Evolutionary conservation across 2,329 filamentous ascomycete genomes (phyloP), one percentile per base, ranked within the genome.

Genomic region (Phaeomoniella chlamydospora): DNA sequence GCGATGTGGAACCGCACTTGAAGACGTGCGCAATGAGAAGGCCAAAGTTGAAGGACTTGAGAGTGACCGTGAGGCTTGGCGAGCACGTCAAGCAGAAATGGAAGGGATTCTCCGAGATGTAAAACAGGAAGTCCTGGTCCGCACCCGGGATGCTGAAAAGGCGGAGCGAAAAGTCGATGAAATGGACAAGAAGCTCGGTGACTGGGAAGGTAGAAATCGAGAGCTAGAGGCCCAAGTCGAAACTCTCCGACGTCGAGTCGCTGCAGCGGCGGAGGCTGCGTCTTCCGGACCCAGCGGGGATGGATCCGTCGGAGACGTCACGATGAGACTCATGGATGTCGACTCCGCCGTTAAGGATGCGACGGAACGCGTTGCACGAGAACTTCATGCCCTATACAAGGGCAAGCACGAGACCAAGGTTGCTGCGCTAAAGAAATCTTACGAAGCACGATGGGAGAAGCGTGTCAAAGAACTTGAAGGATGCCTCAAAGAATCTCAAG

Each of bases 321-420:
- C 16, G 10, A 17, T 18, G 32, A 34, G 12, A 17, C 44, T 53
- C 5, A 55, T 65, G 33, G 61, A 68, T 16, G 62, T 69, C 19
- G 65, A 61, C 30, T 58, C 63, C 29, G 85, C 93, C 44, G 80
- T 94, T 34, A 87, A 94, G 51, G 68, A 82, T 31, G 80, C 81
- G 2, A 80, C 88, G 15, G 85, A 94, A 58, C 85, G 87, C 45
- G 86, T 96, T 29, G 87, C 88, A n/a, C 74, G 85, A 18, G 90
- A 98, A 53, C 70, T 98, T 29, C 90, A 98, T 54, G 71, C 79
- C 0, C 70, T 94, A 9, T 98, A 98, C 70, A 96, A 94, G 64
- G 77, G 80, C 53, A 98, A 98, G 62, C 90, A 98, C 55, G 88
- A 96, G 63, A 84, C 79, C 43, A 98, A 98, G 64, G 88, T 96